These are phyloP conservation scores for Berkeleyomyces basicola DNA, from an alignment of 2,329 filamentous ascomycete species.

Conservation along the genomic window DNA sequence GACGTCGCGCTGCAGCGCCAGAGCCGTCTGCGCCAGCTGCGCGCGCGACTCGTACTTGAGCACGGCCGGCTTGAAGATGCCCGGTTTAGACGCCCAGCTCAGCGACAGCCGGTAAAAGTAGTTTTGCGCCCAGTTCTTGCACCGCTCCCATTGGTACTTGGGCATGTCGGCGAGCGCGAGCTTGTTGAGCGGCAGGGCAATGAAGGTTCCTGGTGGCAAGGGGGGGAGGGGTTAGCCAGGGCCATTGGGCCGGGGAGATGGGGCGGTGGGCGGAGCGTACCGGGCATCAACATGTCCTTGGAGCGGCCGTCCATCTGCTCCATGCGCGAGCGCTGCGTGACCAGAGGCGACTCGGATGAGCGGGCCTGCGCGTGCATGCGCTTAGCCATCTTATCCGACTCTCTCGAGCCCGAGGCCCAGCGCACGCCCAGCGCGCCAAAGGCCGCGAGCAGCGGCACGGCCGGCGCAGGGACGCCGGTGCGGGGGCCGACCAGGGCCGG, in stretches of 20 bases:
- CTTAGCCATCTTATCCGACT: neutral
- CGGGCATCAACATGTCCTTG: constrained; percentile 12
- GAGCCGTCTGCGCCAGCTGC: constrained; percentile 34
- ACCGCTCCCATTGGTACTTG: constrained; percentile 24
- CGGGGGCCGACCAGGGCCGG: neutral
- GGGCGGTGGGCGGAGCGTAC: neutral
- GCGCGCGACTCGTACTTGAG: constrained; percentile 27
- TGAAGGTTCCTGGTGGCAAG: constrained; percentile 29
- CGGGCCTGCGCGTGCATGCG: constrained; percentile 7
- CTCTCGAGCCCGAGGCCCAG: neutral
- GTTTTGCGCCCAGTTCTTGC: constrained; percentile 23
- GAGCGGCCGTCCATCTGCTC: constrained; percentile 2
- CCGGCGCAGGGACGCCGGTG: neutral
- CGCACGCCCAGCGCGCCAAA: neutral
- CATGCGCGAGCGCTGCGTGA: neutral
- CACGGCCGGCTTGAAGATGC: constrained; percentile 25
- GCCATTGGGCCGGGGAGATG: neutral
- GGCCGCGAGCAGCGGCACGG: neutral
- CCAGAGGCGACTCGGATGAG: constrained; percentile 3
- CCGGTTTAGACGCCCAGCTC: constrained; percentile 30
- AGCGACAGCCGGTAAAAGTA: constrained; percentile 22
- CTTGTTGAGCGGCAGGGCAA: constrained; percentile 23
- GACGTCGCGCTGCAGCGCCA: constrained; percentile 43
- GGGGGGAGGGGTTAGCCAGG: neutral
- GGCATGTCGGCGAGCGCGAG: constrained; percentile 21